A percentile compares a stretch with the other conserved stretches of the same genome.
phyloP scores from a whole-genome alignment of 139 green algal species.

The Chlamydomonas eustigma region DNA sequence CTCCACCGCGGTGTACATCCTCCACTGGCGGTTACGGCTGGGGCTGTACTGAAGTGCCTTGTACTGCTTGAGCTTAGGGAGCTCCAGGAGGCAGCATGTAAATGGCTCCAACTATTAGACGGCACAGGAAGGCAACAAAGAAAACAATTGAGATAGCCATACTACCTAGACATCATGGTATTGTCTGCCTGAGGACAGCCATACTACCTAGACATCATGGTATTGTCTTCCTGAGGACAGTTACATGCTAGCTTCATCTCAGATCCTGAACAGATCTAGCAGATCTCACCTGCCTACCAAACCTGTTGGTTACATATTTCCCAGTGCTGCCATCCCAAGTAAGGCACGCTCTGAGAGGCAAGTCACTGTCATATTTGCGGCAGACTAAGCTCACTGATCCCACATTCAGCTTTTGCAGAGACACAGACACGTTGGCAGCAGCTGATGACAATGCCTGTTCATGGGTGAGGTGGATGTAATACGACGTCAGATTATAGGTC shows the following conservation, averaged over 20 bases:
- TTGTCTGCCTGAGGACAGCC: too few relatives aligned
- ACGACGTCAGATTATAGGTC: too few relatives aligned
- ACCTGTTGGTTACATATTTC: constrained; percentile 37
- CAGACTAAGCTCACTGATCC: constrained; percentile 19
- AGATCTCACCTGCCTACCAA: constrained; percentile 38
- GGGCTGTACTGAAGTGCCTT: constrained; percentile 47
- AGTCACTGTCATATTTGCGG: constrained; percentile 23
- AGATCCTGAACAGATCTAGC: too few relatives aligned
- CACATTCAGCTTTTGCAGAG: constrained; percentile 4
- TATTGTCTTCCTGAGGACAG: too few relatives aligned
- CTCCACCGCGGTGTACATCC: constrained; percentile 77
- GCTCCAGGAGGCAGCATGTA: constrained; percentile 72
- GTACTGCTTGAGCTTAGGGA: constrained; percentile 56
- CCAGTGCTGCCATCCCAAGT: constrained; percentile 23
- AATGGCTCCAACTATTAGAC: constrained; percentile 58
- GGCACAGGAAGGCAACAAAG: too few relatives aligned
- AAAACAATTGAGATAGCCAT: too few relatives aligned
- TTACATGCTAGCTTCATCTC: too few relatives aligned
- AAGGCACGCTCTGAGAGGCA: constrained; percentile 55
- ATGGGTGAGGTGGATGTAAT: neutral
- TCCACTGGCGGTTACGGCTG: constrained; percentile 77
- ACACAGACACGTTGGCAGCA: neutral
- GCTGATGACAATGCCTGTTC: neutral
- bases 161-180: too few relatives aligned
- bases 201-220: too few relatives aligned